Conservation (phyloP, 1,139 yeast genomes). For the Arxiozyma telluris region DNA sequence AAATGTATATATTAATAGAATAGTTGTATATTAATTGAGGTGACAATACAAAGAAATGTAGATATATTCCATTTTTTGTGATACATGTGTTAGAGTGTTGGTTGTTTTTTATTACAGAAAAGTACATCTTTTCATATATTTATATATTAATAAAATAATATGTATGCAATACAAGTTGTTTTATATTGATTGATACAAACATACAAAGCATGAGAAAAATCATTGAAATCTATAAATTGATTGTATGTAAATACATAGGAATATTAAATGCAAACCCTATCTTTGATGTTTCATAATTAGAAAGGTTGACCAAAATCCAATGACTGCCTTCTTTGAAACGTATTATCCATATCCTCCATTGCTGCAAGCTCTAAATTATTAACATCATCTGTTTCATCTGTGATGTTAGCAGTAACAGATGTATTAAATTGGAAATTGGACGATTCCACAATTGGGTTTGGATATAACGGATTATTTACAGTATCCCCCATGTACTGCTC, state of each 20-base stretch:
- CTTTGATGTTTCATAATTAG: not conserved
- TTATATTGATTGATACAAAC: not conserved
- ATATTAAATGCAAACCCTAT: not conserved
- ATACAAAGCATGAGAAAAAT: not conserved
- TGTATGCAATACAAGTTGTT: not conserved
- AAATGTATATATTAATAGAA: not conserved
- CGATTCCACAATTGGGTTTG: not conserved
- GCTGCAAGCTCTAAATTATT: constrained; percentile 17
- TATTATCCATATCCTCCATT: constrained; percentile 27
- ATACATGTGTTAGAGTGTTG: not conserved
- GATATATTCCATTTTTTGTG: not conserved
- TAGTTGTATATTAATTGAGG: not conserved
- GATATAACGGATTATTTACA: not conserved
- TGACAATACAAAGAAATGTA: too few relatives aligned
- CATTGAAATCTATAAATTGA: not conserved
- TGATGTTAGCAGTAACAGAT: not conserved
- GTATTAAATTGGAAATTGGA: constrained; percentile 2
- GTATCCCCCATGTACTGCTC: not conserved
- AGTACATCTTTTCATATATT: too few relatives aligned
- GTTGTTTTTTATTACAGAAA: not conserved
- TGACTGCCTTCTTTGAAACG: constrained; percentile 29
- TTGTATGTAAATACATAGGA: not conserved
- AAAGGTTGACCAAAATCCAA: constrained; percentile 18
- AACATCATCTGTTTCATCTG: constrained; percentile 3
- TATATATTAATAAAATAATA: too few relatives aligned